A percentile compares a stretch with the other conserved stretches of the same genome.
Conservation (phyloP, 2,329 filamentous ascomycete genomes). For the Aspergillus quadricinctus region DNA sequence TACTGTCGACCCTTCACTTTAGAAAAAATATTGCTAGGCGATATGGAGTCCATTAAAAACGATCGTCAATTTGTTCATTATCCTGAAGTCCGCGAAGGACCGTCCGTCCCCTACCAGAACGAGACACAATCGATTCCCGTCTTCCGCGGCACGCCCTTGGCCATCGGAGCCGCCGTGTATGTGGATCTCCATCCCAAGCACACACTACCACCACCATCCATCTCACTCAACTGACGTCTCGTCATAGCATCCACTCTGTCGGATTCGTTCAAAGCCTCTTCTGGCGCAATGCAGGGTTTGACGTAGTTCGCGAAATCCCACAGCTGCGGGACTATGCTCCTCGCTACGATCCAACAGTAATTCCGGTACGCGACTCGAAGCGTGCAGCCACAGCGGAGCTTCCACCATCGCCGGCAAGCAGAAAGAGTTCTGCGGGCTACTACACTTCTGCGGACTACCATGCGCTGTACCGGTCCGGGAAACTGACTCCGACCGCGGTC, state of each 20-base stretch:
- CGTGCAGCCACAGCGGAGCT: conserved; percentile 16
- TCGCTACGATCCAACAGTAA: conserved; percentile 56
- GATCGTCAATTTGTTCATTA: conserved; percentile 30
- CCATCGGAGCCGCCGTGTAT: conserved; percentile 59
- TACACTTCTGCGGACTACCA: conserved; percentile 74
- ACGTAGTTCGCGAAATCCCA: conserved; percentile 51
- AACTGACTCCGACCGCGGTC: conserved; percentile 68
- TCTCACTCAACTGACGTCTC: conserved; percentile 1
- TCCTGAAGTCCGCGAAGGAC: conserved; percentile 37
- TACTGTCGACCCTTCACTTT: not conserved
- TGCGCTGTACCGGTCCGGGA: conserved; percentile 65
- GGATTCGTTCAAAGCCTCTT: conserved; percentile 59
- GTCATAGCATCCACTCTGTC: conserved; percentile 53
- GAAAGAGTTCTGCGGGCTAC: conserved; percentile 46
- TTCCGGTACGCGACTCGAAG: conserved; percentile 34
- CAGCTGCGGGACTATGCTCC: conserved; percentile 52
- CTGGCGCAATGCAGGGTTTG: conserved; percentile 69
- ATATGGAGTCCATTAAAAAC: conserved; percentile 17
- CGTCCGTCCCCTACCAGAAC: conserved; percentile 43
- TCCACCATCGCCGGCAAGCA: conserved; percentile 32
- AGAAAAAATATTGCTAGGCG: not conserved
- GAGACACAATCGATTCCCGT: conserved; percentile 63
- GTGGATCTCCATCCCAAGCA: conserved; percentile 17
- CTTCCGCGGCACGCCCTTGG: conserved; percentile 61
- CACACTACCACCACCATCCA: not conserved